Conservation (phyloP, 2,329 filamentous ascomycete genomes). For the Didymosphaeria variabile region DNA sequence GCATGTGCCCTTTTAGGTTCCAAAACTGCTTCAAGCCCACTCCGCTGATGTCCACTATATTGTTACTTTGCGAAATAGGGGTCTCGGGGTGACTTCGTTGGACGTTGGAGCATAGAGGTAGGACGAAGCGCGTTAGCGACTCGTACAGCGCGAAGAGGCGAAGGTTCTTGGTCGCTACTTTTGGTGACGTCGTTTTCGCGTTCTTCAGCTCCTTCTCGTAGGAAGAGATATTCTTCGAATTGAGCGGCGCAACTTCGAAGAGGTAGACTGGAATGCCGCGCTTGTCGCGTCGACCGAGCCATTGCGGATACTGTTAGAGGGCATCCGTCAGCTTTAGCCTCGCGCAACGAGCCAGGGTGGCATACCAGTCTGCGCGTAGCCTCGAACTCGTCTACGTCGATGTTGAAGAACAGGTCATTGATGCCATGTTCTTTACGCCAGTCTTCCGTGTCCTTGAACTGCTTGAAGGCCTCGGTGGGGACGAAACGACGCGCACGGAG, state of each 20-base stretch:
- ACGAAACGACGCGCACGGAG: conserved; percentile 85
- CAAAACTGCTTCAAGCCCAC: conserved; percentile 94
- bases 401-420: conserved; percentile 82
- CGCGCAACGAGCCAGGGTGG: conserved; percentile 12
- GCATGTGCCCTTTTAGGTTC: conserved; percentile 94
- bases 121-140: conserved; percentile 85
- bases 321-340: conserved; percentile 28
- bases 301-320: conserved; percentile 80
- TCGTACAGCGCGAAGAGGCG: conserved; percentile 94
- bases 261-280: conserved; percentile 93
- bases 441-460: conserved; percentile 88
- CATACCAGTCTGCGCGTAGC: conserved; percentile 76
- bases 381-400: conserved; percentile 86
- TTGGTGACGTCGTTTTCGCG: conserved; percentile 67
- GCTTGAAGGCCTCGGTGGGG: conserved; percentile 77
- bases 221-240: conserved; percentile 79
- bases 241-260: conserved; percentile 84
- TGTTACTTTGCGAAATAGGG: conserved; percentile 92
- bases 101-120: conserved; percentile 84
- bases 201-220: conserved; percentile 74
- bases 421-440: conserved; percentile 85
- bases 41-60: conserved; percentile 91
- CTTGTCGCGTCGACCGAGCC: conserved; percentile 88
- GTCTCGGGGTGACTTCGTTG: conserved; percentile 77
- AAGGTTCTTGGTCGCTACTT: conserved; percentile 77